phyloP scores from a whole-genome alignment of 352 stramenopile species.

The Peronospora farinosa region DNA sequence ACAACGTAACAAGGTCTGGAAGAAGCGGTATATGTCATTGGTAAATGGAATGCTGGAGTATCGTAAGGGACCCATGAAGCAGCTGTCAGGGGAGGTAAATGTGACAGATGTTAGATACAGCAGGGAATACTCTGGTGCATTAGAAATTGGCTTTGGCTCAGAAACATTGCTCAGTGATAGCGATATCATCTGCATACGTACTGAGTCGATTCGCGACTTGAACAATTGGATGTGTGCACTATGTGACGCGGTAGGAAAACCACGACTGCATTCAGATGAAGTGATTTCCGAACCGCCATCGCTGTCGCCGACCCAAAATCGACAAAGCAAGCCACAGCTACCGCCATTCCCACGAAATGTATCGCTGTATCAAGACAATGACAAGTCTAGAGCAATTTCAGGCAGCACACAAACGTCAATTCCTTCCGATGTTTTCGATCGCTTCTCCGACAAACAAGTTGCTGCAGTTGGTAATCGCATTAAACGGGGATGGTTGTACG shows the following conservation, averaged over 20 bases:
- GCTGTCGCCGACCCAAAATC: too few species aligned
- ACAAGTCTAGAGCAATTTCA: conserved; percentile 3
- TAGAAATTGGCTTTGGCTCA: conserved; percentile 53
- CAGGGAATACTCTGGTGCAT: conserved; percentile 21
- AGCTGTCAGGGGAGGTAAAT: conserved; percentile 39
- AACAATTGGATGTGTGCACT: conserved; percentile 53
- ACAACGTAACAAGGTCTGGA: conserved; percentile 42
- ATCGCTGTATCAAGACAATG: conserved; percentile 7
- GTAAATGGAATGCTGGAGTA: conserved; percentile 55
- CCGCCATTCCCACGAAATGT: conserved; percentile 24
- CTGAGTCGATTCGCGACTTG: conserved; percentile 36
- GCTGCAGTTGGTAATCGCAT: conserved; percentile 4
- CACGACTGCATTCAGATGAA: too few species aligned
- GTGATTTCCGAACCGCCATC: too few species aligned
- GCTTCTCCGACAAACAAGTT: conserved; percentile 8
- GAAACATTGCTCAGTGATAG: conserved; percentile 28
- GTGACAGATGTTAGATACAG: conserved; percentile 49
- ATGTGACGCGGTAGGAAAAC: conserved; percentile 36
- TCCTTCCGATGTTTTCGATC: conserved; percentile 6
- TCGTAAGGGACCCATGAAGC: conserved; percentile 44
- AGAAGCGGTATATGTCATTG: conserved; percentile 56
- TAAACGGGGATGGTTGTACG: conserved; percentile 60
- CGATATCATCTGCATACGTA: conserved; percentile 38
- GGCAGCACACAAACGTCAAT: conserved; percentile 7
- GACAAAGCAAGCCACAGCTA: too few species aligned